Conservation (phyloP, 306 rosid genomes). For the Malus orientalis region DNA sequence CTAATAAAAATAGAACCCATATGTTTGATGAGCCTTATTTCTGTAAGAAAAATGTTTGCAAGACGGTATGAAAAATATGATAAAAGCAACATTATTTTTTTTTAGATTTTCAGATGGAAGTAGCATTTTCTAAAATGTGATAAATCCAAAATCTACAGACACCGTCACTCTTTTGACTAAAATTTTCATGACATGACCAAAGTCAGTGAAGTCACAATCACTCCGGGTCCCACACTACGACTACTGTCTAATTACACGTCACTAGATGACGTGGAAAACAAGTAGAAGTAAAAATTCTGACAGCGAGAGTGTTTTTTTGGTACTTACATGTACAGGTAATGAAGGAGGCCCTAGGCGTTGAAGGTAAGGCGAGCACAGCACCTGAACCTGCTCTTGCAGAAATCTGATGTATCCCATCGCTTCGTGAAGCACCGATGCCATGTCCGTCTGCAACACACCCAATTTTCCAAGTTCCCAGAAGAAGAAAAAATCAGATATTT, state of each 20-base stretch:
- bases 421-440: slow-evolving; percentile 93
- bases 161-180: background rate
- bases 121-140: background rate
- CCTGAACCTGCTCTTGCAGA: slow-evolving; percentile 85
- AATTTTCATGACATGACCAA: background rate
- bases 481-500: too few relatives aligned
- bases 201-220: background rate
- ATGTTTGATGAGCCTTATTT: too few relatives aligned
- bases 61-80: too few relatives aligned
- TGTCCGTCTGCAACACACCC: slow-evolving; percentile 62
- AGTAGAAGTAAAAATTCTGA: background rate
- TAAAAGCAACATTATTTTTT: too few relatives aligned
- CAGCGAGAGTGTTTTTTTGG: background rate
- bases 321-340: slow-evolving; percentile 40
- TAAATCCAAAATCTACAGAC: background rate
- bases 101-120: too few relatives aligned
- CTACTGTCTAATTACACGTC: background rate
- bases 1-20: too few relatives aligned
- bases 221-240: background rate
- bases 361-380: slow-evolving; percentile 76
- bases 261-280: background rate
- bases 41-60: too few relatives aligned
- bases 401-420: slow-evolving; percentile 88
- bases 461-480: background rate
- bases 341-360: slow-evolving; percentile 30